These are phyloP conservation scores for Capillidium heterosporum DNA, from an alignment of 371 early-diverging fungal genomes.

Conservation along the genomic window DNA sequence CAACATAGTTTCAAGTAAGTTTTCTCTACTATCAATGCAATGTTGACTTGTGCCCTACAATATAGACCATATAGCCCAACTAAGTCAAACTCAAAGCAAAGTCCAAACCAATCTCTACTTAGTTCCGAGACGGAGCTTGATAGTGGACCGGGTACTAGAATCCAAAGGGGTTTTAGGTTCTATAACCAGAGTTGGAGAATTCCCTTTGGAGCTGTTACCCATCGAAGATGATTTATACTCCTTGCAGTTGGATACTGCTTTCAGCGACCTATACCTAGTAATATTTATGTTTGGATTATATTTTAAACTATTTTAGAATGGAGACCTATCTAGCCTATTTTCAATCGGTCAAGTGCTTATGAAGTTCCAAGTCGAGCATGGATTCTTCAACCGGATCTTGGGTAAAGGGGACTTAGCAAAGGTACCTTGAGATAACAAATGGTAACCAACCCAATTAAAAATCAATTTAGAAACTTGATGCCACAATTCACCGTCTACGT, in stretches of 20 bases:
- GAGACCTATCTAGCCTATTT: slow-evolving; percentile 61
- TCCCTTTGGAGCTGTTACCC: slow-evolving; percentile 74
- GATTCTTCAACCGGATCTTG: slow-evolving; percentile 68
- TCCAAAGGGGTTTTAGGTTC: slow-evolving; percentile 81
- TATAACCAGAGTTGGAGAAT: slow-evolving; percentile 46
- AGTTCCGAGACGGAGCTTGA: slow-evolving; percentile 69
- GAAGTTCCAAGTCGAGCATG: slow-evolving; percentile 70
- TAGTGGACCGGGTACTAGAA: slow-evolving; percentile 76
- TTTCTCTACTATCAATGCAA: not conserved
- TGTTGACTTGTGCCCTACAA: not conserved
- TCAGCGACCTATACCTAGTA: slow-evolving; percentile 65
- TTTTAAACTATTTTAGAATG: slow-evolving; percentile 28
- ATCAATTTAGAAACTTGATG: slow-evolving; percentile 34
- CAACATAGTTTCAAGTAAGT: slow-evolving; percentile 63
- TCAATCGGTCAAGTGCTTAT: slow-evolving; percentile 65
- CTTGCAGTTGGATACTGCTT: slow-evolving; percentile 63
- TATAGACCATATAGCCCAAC: slow-evolving; percentile 21
- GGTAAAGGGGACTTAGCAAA: slow-evolving; percentile 79
- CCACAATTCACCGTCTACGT: slow-evolving; percentile 66
- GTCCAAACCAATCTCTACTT: slow-evolving; percentile 48
- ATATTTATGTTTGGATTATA: not conserved
- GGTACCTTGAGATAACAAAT: slow-evolving; percentile 13
- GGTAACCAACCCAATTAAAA: not conserved
- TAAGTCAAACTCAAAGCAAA: slow-evolving; percentile 6
- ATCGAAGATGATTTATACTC: slow-evolving; percentile 81